Evolutionary conservation across 805 yeast species (phyloP).

Genomic region (Sugiyamaella valdiviana): DNA sequence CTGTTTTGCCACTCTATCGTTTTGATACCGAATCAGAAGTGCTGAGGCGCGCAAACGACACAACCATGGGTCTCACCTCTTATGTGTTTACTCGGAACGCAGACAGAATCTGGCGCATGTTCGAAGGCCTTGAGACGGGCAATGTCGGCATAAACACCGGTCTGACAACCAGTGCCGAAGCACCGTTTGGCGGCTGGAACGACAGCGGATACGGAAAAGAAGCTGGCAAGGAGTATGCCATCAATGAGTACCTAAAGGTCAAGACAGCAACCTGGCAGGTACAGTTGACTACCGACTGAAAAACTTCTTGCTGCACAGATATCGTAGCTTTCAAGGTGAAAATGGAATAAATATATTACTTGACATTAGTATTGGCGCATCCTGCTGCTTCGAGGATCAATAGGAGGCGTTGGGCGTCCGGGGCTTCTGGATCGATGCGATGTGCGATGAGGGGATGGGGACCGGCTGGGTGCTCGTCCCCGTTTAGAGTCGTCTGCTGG

Average conservation of each 20-base stretch:
- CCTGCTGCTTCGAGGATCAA: not conserved
- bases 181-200: conserved; percentile 81
- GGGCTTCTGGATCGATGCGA: not conserved
- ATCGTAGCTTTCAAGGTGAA: not conserved
- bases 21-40: conserved; percentile 63
- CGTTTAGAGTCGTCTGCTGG: too few species aligned
- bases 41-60: conserved; percentile 52
- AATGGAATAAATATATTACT: not conserved
- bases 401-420: not conserved
- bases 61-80: conserved; percentile 71
- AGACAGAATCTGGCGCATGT: conserved; percentile 49
- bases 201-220: conserved; percentile 82
- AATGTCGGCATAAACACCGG: conserved; percentile 83
- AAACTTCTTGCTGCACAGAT: too few species aligned
- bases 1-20: conserved; percentile 63
- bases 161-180: conserved; percentile 47
- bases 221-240: conserved; percentile 70
- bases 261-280: conserved; percentile 56
- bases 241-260: conserved; percentile 75
- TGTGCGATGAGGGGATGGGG: not conserved
- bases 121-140: conserved; percentile 65
- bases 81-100: conserved; percentile 60
- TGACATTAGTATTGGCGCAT: not conserved
- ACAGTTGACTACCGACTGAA: conserved; percentile 4
- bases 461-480: too few species aligned